Evolutionary conservation across 208 protist species (phyloP), one percentile per base, ranked within the genome.

Genomic region (Strigomonas galati): DNA sequence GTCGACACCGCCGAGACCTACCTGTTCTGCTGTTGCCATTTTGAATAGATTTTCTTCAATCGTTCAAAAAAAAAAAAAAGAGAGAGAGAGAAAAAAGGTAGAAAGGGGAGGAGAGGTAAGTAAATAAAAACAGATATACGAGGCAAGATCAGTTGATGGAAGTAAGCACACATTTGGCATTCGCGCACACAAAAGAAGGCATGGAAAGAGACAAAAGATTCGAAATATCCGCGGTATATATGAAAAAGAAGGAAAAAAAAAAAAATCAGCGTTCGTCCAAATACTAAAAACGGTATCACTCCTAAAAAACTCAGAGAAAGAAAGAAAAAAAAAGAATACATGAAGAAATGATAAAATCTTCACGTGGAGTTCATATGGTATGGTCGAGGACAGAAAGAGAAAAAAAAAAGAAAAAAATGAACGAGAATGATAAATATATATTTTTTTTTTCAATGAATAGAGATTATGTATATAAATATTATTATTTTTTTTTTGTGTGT

Each of bases 1-100:
- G 49, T 82, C 70, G 19, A 92, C 61, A 24, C 79, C 85, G n/a
- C 81, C 89, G 15, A 72, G 32, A n/a, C 81, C 89, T 49, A 92
- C 64, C 40, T 89, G 60, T 9, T 56, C 67, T 21, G 74, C 79
- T n/a, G 74, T 79, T 9, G 75, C 52, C 79, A 84, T 84, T 53
- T 23, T 2, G 15, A 54, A 40, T 40, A 40, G 35, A 40, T 5
- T 44, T 23, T 44, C 19, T 52, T 19, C 57, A 37, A 35, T 14
- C 4, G 3, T 67, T 26, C n/a, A 71, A 12, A 37, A 55, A 27
- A 49, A 57, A 58, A 74, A 64, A 44, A 48, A 43, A 57, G 26
- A 72, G 24, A 43, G 48, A 63, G 55, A 55, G 44, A n/a, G 26
- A 44, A 63, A 55, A 65, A 67, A 48, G 21, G 37, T 32, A 59